Evolutionary conservation across 1,284 basidiomycete genomes (phyloP).

Genomic region (Sanguinoderma infundibulare): DNA sequence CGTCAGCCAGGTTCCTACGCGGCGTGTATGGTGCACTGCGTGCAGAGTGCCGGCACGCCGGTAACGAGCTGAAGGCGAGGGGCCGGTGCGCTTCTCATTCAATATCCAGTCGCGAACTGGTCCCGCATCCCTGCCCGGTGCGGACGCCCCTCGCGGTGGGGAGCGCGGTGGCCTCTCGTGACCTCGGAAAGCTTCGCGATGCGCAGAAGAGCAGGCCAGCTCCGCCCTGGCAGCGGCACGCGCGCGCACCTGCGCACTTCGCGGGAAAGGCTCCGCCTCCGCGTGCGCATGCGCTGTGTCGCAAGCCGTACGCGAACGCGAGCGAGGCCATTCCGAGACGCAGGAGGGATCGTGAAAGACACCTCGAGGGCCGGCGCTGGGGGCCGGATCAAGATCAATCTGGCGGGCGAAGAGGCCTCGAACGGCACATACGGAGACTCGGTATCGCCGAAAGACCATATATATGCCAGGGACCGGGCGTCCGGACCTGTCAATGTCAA

Average conservation of each 20-base stretch:
- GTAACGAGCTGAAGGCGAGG: neutral
- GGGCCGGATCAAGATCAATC: neutral
- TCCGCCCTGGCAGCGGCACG: neutral
- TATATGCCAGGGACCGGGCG: neutral
- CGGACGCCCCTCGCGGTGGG: neutral
- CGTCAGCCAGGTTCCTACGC: neutral
- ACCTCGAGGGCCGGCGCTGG: neutral
- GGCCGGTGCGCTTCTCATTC: neutral
- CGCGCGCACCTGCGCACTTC: neutral
- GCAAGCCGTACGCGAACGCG: neutral
- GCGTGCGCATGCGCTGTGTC: neutral
- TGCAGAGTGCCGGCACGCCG: neutral
- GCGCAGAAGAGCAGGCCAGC: neutral
- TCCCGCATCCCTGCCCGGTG: neutral
- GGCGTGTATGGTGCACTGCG: neutral
- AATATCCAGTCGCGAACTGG: constrained; percentile 2
- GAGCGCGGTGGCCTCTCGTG: neutral
- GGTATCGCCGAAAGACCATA: neutral
- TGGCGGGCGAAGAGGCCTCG: neutral
- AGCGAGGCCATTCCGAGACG: neutral
- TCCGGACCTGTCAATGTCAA: neutral
- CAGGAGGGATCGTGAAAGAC: neutral
- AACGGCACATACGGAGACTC: neutral
- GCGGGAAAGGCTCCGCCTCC: neutral
- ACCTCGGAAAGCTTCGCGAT: neutral